Evolutionary conservation across 2,329 filamentous ascomycete species (phyloP), one percentile per base, ranked within the genome.

Genomic region (Neobulgaria alba): DNA sequence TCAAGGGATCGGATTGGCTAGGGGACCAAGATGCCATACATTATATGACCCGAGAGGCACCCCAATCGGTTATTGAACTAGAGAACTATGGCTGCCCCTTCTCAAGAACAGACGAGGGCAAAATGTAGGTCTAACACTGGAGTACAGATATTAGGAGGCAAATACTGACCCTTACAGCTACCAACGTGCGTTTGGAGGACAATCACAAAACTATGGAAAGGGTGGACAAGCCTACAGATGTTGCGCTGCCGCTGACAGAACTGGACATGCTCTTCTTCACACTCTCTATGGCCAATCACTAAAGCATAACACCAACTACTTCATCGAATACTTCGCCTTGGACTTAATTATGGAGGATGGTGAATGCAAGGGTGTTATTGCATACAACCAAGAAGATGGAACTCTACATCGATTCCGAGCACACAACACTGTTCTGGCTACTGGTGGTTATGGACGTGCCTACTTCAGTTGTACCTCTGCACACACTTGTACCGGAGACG

Each of bases 401-500:
- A 96, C 90, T 21, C 80, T 96, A 47, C 92, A 98, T 73, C 81
- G 92, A 60, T 95, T 98, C 82, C 79, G 89, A 55, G 85, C 90
- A 41, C 87, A 95, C 72, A 85, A 96, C 76, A 98, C 92, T 29
- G 90, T 98, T 50, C 69, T 98, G 56, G 92, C 92, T 47, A 98
- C 92, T 44, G 92, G 92, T 67, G 92, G 92, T 54, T 98, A 96
- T 68, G 92, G 92, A 54, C 88, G 92, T 68, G 84, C 92, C 53
- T 98, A 95, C 77, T 96, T 96, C 77, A 88, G 81, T 65, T 96
- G 90, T 69, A 98, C 92, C 39, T 95, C 89, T 38, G 92, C 92
- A 34, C 92, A 98, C 71, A 96, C 92, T 51, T 95, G 90, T 68
- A 98, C 92, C 49, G 92, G 92, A 76, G 92, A 98, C 63, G 92